Conservation (phyloP, 805 yeast species). For the Nakazawaea wickerhamii region DNA sequence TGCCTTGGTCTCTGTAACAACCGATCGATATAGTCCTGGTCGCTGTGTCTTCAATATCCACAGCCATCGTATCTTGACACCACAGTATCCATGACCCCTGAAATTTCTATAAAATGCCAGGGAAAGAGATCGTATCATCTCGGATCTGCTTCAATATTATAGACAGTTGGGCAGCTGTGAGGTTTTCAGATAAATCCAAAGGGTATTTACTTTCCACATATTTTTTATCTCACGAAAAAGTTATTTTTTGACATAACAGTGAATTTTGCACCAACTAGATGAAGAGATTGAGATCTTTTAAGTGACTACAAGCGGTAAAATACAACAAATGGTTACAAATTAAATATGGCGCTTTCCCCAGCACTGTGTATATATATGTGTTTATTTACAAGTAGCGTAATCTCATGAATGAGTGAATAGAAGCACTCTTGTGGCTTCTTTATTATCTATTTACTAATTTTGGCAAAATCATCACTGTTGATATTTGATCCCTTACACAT, state of each 20-base stretch:
- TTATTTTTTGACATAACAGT: too few relatives aligned
- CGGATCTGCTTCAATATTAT: not conserved
- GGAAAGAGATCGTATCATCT: not conserved
- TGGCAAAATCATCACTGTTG: slow-evolving; percentile 29
- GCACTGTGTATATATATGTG: too few relatives aligned
- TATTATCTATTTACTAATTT: not conserved
- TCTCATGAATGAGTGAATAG: too few relatives aligned
- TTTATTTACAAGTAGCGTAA: too few relatives aligned
- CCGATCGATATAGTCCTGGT: not conserved
- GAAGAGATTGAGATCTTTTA: too few relatives aligned
- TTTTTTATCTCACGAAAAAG: too few relatives aligned
- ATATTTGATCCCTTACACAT: slow-evolving; percentile 47
- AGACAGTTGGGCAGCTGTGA: not conserved
- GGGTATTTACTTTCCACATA: too few relatives aligned
- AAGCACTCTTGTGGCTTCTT: not conserved
- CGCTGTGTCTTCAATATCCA: not conserved
- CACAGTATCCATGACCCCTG: not conserved
- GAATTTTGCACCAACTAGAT: too few relatives aligned
- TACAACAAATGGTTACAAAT: too few relatives aligned
- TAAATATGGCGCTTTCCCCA: too few relatives aligned
- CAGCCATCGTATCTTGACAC: not conserved
- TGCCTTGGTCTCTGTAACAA: not conserved
- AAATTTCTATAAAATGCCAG: not conserved
- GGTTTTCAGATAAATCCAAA: too few relatives aligned
- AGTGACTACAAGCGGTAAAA: too few relatives aligned